Evolutionary conservation across 805 yeast genomes (phyloP).

Genomic region (Suhomyces canberraensis): DNA sequence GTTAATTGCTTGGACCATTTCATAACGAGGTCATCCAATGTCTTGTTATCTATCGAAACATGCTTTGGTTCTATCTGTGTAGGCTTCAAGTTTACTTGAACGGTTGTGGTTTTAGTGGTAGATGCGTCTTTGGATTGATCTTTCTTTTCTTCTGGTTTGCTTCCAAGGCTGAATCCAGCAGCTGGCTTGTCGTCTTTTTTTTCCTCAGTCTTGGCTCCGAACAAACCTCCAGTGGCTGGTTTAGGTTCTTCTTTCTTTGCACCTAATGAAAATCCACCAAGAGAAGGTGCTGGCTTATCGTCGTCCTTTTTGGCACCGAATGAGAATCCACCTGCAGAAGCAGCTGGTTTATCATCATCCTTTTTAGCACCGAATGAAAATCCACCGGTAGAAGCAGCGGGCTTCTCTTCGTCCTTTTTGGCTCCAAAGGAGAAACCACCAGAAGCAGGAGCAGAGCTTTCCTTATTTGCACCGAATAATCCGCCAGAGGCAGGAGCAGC

Average conservation of each 20-base stretch:
- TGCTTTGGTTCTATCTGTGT: conserved; percentile 64
- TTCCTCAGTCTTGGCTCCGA: conserved; percentile 16
- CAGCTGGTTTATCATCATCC: neutral
- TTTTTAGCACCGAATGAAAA: neutral
- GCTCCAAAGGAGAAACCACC: neutral
- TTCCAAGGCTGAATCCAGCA: conserved; percentile 16
- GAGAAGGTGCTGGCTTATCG: no score
- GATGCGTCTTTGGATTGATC: conserved; percentile 14
- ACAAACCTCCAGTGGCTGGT: conserved; percentile 10
- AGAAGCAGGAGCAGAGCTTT: neutral
- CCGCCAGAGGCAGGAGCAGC: conserved; percentile 7
- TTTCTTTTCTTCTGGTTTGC: conserved; percentile 10
- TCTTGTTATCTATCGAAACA: conserved; percentile 80
- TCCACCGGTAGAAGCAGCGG: neutral
- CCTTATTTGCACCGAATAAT: no score
- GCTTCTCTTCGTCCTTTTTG: conserved; percentile 1
- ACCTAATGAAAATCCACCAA: conserved; percentile 19
- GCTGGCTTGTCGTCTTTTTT: conserved; percentile 12
- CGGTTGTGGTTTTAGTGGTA: conserved; percentile 19
- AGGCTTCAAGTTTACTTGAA: conserved; percentile 37
- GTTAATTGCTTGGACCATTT: conserved; percentile 91
- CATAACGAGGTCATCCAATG: conserved; percentile 86
- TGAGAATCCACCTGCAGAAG: neutral
- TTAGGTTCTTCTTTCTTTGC: conserved; percentile 15
- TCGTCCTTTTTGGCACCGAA: neutral